Percentiles rank a stretch among this genome's conserved stretches.
phyloP scores from a whole-genome alignment of 2,329 filamentous ascomycete genomes.

The Teratosphaeriaceae sp. region DNA sequence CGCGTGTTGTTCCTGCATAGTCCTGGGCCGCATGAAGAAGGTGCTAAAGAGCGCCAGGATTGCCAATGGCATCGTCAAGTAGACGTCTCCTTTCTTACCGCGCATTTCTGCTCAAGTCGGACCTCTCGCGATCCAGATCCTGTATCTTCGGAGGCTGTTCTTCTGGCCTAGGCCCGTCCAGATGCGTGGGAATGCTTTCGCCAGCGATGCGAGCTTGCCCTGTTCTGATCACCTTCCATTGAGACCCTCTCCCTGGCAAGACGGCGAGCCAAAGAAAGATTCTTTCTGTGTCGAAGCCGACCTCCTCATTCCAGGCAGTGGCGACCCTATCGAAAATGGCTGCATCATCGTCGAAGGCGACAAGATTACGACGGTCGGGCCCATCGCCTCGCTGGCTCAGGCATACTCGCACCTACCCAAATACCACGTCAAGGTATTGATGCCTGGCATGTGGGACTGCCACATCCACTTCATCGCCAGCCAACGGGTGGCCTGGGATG shows the following conservation, averaged over 20 bases:
- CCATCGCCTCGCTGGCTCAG: conserved; percentile 10
- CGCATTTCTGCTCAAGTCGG: background rate
- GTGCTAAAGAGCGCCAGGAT: background rate
- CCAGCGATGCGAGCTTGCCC: background rate
- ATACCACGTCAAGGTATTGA: conserved; percentile 37
- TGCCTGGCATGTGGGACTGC: conserved; percentile 48
- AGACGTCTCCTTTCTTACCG: background rate
- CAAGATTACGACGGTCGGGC: conserved; percentile 38
- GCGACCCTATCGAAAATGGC: conserved; percentile 35
- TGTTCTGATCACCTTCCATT: background rate
- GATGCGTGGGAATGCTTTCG: conserved; percentile 3
- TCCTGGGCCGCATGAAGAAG: conserved; percentile 2
- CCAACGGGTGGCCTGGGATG: conserved; percentile 17
- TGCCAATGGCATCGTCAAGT: conserved; percentile 1
- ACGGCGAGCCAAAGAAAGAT: conserved; percentile 3
- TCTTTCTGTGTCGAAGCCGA: conserved; percentile 17
- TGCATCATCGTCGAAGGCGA: conserved; percentile 35
- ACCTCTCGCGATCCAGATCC: too few species aligned
- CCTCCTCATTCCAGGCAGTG: conserved; percentile 44
- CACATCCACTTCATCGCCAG: conserved; percentile 45
- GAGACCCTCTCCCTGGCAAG: background rate
- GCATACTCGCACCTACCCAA: conserved; percentile 17
- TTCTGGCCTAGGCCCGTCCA: background rate
- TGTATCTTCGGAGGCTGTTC: too few species aligned
- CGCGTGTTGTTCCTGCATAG: conserved; percentile 4